Evolutionary conservation across 2,329 filamentous ascomycete genomes (phyloP).

Genomic region (Colletotrichum magnum): DNA sequence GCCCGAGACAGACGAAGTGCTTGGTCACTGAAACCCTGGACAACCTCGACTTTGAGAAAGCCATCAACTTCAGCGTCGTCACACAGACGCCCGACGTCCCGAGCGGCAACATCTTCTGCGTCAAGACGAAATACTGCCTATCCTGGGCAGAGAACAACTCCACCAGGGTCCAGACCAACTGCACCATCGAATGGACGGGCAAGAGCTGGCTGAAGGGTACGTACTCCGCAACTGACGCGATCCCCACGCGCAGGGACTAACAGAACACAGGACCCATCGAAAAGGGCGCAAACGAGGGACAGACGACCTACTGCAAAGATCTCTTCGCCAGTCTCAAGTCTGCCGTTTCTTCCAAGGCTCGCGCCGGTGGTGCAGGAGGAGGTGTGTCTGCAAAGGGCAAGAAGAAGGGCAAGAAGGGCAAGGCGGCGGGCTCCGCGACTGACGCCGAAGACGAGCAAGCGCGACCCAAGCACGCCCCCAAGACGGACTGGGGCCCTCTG

Average conservation of each 20-base stretch:
- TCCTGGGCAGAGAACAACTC: slow-evolving; percentile 91
- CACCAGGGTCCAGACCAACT: slow-evolving; percentile 89
- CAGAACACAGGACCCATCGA: slow-evolving; percentile 84
- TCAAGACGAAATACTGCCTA: slow-evolving; percentile 95
- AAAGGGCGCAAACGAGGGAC: slow-evolving; percentile 93
- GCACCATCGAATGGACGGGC: slow-evolving; percentile 93
- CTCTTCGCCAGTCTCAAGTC: slow-evolving; percentile 81
- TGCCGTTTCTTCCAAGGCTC: slow-evolving; percentile 77
- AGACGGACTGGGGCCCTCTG: slow-evolving; percentile 81
- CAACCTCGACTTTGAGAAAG: slow-evolving; percentile 86
- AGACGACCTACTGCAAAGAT: slow-evolving; percentile 85
- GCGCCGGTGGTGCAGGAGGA: slow-evolving; percentile 61
- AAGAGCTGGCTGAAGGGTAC: slow-evolving; percentile 98
- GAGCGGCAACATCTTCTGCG: slow-evolving; percentile 89
- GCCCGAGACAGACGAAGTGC: slow-evolving; percentile 95
- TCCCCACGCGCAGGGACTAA: slow-evolving; percentile 40
- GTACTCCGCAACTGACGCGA: slow-evolving; percentile 42
- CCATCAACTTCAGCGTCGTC: slow-evolving; percentile 83
- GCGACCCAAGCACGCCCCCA: slow-evolving; percentile 57
- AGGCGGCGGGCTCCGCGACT: slow-evolving; percentile 60
- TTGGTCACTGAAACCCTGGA: slow-evolving; percentile 90
- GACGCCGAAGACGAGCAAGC: slow-evolving; percentile 57
- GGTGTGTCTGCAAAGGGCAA: slow-evolving; percentile 68
- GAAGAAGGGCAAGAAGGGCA: slow-evolving; percentile 72
- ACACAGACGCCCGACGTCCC: slow-evolving; percentile 97